phyloP scores from a whole-genome alignment of 345 rosid species.

The Psidium friedrichsthalianum region DNA sequence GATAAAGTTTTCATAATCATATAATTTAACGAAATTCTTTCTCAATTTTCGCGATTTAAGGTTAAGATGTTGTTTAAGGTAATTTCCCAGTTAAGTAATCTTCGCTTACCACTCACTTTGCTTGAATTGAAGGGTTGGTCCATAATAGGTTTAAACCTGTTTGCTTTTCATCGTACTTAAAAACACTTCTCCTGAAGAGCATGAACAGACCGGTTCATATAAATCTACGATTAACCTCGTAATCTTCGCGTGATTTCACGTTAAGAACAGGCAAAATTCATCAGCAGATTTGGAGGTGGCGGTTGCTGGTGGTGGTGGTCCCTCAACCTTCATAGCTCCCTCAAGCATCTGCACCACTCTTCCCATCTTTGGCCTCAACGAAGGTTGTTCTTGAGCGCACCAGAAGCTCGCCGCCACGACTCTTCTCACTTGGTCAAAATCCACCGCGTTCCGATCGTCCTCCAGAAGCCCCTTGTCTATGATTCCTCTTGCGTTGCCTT shows the following conservation, averaged over 20 bases:
- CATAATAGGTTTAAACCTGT: neutral
- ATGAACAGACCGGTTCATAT: too few relatives aligned
- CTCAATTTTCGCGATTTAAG: neutral
- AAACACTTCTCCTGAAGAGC: too few relatives aligned
- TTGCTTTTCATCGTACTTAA: too few relatives aligned
- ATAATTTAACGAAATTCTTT: neutral
- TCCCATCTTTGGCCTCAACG: conserved; percentile 50
- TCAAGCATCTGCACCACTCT: conserved; percentile 52
- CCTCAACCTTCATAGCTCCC: conserved; percentile 34
- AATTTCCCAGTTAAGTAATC: neutral
- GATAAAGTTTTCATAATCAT: neutral
- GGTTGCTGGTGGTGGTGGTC: conserved; percentile 47
- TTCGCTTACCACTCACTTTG: neutral
- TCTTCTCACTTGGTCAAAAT: conserved; percentile 34
- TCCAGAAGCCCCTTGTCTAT: conserved; percentile 30
- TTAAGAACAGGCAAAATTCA: neutral
- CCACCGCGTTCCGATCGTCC: conserved; percentile 1
- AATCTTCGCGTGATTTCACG: too few relatives aligned
- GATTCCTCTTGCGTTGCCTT: conserved; percentile 14
- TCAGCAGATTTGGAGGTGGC: conserved; percentile 20
- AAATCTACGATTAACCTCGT: too few relatives aligned
- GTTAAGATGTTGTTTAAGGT: neutral
- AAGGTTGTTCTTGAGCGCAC: conserved; percentile 50
- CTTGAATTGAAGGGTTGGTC: neutral
- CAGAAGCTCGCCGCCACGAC: conserved; percentile 35